Percentiles rank a stretch among this genome's conserved stretches.
phyloP scores from a whole-genome alignment of 2,329 filamentous ascomycete species.

The Elsinoe batatas region DNA sequence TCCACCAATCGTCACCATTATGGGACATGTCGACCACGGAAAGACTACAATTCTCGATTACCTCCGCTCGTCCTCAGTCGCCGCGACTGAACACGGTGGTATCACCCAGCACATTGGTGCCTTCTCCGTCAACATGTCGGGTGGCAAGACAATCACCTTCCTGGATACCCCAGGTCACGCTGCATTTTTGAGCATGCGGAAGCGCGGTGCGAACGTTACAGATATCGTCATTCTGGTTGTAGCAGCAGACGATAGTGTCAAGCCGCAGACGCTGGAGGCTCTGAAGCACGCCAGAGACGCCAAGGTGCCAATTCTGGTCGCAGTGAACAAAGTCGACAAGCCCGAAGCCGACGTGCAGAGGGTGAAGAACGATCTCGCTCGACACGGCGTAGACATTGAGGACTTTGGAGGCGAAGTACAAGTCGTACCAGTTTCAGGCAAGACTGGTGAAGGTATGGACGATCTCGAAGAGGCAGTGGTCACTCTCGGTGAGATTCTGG shows the following conservation, averaged over 20 bases:
- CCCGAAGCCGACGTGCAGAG: conserved; percentile 67
- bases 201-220: conserved; percentile 88
- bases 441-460: conserved; percentile 83
- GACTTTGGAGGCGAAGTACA: conserved; percentile 93
- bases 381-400: conserved; percentile 80
- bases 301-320: conserved; percentile 90
- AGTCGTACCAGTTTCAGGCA: conserved; percentile 81
- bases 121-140: conserved; percentile 76
- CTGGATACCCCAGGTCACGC: conserved; percentile 94
- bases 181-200: conserved; percentile 90
- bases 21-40: conserved; percentile 98
- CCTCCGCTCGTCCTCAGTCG: conserved; percentile 84
- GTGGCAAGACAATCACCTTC: conserved; percentile 87
- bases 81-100: conserved; percentile 82
- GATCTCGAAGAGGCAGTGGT: conserved; percentile 86
- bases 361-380: conserved; percentile 79
- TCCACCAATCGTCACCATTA: conserved; percentile 94
- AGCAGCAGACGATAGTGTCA: conserved; percentile 93
- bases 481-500: conserved; percentile 77
- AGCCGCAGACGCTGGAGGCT: conserved; percentile 91
- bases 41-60: conserved; percentile 96
- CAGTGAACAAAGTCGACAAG: conserved; percentile 96
- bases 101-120: conserved; percentile 99
- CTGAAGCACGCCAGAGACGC: conserved; percentile 84
- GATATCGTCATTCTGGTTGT: conserved; percentile 96